These are phyloP conservation scores for Paramarasmius palmivorus DNA, from an alignment of 1,284 basidiomycete genomes.

Conservation along the genomic window DNA sequence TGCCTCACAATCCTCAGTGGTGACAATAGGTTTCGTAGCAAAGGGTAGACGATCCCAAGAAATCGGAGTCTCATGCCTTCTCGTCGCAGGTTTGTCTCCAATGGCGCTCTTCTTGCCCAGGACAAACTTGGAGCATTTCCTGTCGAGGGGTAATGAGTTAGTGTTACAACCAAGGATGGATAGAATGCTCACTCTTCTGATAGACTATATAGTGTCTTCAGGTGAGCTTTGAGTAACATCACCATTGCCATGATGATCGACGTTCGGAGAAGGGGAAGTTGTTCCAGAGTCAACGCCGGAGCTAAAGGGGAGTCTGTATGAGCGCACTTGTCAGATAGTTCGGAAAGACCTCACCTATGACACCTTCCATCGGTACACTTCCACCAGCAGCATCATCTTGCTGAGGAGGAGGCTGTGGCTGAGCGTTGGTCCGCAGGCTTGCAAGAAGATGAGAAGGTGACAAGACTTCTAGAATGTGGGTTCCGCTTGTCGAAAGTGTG, in stretches of 20 bases:
- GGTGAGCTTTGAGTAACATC: constrained; percentile 81
- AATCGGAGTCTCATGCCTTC: constrained; percentile 61
- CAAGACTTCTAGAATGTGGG: constrained; percentile 71
- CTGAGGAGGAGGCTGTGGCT: background rate
- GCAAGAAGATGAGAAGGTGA: constrained; percentile 70
- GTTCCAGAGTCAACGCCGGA: too few relatives aligned
- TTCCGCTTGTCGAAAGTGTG: constrained; percentile 82
- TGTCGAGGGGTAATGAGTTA: constrained; percentile 30
- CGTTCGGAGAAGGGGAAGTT: constrained; percentile 51
- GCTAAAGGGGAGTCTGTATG: too few relatives aligned
- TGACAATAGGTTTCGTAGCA: constrained; percentile 57
- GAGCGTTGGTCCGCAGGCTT: constrained; percentile 41
- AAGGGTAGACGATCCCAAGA: constrained; percentile 74
- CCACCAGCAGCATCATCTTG: background rate
- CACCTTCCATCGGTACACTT: background rate
- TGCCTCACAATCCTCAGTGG: constrained; percentile 51
- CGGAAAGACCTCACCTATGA: background rate
- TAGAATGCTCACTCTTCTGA: constrained; percentile 76
- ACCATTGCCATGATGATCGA: constrained; percentile 80
- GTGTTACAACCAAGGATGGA: background rate
- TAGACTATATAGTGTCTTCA: constrained; percentile 79
- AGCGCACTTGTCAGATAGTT: background rate
- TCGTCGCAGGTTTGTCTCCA: constrained; percentile 78
- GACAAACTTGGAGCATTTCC: constrained; percentile 86
- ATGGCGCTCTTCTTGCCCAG: constrained; percentile 83